Percentiles rank a stretch among this genome's conserved stretches.
phyloP scores from a whole-genome alignment of 495 filamentous ascomycete species.

The Antarctomyces pellizariae region DNA sequence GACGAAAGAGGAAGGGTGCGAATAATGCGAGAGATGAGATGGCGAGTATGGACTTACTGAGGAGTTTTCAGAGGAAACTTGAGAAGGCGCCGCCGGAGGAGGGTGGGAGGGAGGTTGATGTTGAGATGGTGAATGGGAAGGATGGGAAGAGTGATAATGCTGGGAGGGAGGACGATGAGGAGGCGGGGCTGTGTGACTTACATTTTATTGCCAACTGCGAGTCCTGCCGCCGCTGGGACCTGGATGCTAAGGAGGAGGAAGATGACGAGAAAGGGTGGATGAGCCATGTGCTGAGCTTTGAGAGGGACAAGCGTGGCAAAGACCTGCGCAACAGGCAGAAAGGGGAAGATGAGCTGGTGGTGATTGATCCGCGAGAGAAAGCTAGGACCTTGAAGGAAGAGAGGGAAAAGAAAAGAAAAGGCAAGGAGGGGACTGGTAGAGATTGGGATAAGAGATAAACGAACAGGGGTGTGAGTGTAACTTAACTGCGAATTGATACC shows the following conservation, averaged over 20 bases:
- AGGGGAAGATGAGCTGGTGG: slow-evolving; percentile 71
- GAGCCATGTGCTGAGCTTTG: slow-evolving; percentile 60
- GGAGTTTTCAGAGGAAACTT: slow-evolving; percentile 57
- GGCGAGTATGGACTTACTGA: slow-evolving; percentile 39
- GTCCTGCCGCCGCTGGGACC: slow-evolving; percentile 65
- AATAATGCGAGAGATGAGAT: slow-evolving; percentile 27
- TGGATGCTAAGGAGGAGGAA: slow-evolving; percentile 27
- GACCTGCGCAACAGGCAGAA: slow-evolving; percentile 75
- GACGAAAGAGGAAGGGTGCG: slow-evolving; percentile 46
- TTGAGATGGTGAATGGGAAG: slow-evolving; percentile 12
- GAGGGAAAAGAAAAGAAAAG: slow-evolving; percentile 26
- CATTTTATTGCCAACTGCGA: slow-evolving; percentile 89
- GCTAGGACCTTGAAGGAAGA: slow-evolving; percentile 46
- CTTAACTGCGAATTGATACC: no score
- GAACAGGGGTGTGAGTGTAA: no score
- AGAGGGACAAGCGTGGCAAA: slow-evolving; percentile 76
- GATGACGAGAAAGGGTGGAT: slow-evolving; percentile 37
- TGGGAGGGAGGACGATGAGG: slow-evolving; percentile 31
- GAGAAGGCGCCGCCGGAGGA: slow-evolving; percentile 30
- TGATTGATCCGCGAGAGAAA: slow-evolving; percentile 84
- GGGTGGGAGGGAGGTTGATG: slow-evolving; percentile 14
- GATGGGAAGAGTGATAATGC: slow-evolving; percentile 12
- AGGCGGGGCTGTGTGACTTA: slow-evolving; percentile 57
- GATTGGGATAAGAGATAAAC: slow-evolving; percentile 33
- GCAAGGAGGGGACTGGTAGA: slow-evolving; percentile 22